Evolutionary conservation across 495 filamentous ascomycete species (phyloP).

Genomic region (Durotheca rogersii): DNA sequence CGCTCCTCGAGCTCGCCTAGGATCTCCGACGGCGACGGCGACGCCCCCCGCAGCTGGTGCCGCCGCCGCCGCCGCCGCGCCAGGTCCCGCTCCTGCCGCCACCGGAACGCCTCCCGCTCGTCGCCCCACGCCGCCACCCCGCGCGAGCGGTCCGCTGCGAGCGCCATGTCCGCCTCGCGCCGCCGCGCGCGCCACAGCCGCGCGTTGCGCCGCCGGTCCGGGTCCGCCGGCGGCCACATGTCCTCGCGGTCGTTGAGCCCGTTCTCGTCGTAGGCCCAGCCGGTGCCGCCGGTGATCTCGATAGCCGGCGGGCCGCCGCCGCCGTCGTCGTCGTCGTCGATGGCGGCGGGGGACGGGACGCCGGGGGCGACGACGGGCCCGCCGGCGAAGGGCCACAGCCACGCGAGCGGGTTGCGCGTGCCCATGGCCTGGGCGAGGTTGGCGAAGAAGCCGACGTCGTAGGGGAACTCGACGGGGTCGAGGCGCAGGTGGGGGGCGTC

Average conservation of each 20-base stretch:
- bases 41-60: slow-evolving; percentile 27
- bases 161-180: slow-evolving; percentile 20
- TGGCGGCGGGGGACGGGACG: not conserved
- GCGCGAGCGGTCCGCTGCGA: slow-evolving; percentile 1
- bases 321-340: not conserved
- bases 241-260: slow-evolving; percentile 72
- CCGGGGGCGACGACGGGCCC: slow-evolving; percentile 39
- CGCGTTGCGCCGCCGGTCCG: slow-evolving; percentile 68
- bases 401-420: slow-evolving; percentile 45
- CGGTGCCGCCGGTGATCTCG: slow-evolving; percentile 48
- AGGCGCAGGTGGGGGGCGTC: slow-evolving; percentile 49
- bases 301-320: too few relatives aligned
- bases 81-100: slow-evolving; percentile 31
- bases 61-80: slow-evolving; percentile 29
- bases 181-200: slow-evolving; percentile 38
- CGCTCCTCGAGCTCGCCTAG: slow-evolving; percentile 47
- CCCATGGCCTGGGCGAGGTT: slow-evolving; percentile 80
- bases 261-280: slow-evolving; percentile 76
- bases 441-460: slow-evolving; percentile 83
- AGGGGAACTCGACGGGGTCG: slow-evolving; percentile 78
- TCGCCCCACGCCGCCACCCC: too few relatives aligned
- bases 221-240: slow-evolving; percentile 86
- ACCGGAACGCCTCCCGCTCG: slow-evolving; percentile 49
- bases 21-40: slow-evolving; percentile 26
- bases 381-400: slow-evolving; percentile 53